Evolutionary conservation across 495 filamentous ascomycete genomes (phyloP), one percentile per base, ranked within the genome.

Genomic region (Bombardia bombarda): DNA sequence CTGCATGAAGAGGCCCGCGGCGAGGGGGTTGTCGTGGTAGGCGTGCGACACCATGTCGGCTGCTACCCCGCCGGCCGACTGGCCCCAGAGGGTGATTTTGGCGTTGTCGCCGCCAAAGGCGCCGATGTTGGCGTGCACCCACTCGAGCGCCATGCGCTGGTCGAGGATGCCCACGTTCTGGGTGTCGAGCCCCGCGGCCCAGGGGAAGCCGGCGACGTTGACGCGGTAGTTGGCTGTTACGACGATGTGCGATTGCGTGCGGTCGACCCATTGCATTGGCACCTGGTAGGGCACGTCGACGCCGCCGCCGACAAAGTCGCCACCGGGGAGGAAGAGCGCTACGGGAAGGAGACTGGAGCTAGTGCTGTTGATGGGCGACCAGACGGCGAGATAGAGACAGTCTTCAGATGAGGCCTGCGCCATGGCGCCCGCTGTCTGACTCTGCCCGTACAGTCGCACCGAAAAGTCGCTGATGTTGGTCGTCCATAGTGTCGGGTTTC

Each of bases 81-180:
- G 70, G 5, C 71, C 73, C 70, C 70, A 74, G 22, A 73, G 42
- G 9, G 61, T 90, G 32, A 87, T 78, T 31, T 68, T 62, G 5
- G 58, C 46, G 0, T 69, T 65, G 51, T 87, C 77, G 7, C 85
- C 84, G 3, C 83, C 83, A 49, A 90, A 87, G 1, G 72, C 62
- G 34, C 68, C 63, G 37, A 87, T 86, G 47, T 87, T 72, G 33
- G 74, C 61, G 47, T 83, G 70, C 3, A 87, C 72, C 85, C 85
- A 88, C 35, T 86, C 65, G 8, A 89, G 64, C 0, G 62, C 60
- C 22, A 77, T 54, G 7, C 75, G 67, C 55, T 79, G 75, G 55
- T 84, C 80, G 14, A 80, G 65, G 1, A 53, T 23, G 2, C 50
- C 50, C 1, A 53, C 21, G 30, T 53, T 53, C 28, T 51, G 52